Conservation (phyloP, 2,329 filamentous ascomycete genomes). For the Stylonectria norvegica region DNA sequence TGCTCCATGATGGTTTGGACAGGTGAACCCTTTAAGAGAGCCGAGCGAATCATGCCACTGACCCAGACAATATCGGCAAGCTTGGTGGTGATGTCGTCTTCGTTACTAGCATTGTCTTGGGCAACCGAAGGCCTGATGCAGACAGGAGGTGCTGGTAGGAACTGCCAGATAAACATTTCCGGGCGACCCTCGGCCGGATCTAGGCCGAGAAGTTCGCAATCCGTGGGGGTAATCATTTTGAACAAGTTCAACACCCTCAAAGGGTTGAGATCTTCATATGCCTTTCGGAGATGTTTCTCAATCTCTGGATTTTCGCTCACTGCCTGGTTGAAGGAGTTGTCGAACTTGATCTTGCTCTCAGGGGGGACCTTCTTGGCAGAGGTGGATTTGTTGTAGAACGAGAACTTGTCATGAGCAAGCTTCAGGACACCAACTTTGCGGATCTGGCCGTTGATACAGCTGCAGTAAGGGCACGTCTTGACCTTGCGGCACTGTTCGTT, state of each 20-base stretch:
- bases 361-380: conserved; percentile 81
- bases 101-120: conserved; percentile 88
- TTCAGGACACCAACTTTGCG: conserved; percentile 92
- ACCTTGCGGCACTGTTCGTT: conserved; percentile 87
- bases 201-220: conserved; percentile 88
- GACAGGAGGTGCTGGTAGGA: conserved; percentile 87
- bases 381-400: conserved; percentile 82
- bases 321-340: conserved; percentile 78
- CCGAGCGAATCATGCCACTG: conserved; percentile 80
- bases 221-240: conserved; percentile 76
- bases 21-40: conserved; percentile 76
- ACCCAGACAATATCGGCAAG: conserved; percentile 95
- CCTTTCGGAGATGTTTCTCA: conserved; percentile 87
- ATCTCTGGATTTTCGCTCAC: conserved; percentile 76
- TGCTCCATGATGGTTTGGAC: conserved; percentile 93
- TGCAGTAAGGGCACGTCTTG: conserved; percentile 77
- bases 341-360: conserved; percentile 76
- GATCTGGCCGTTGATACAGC: conserved; percentile 81
- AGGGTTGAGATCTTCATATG: conserved; percentile 91
- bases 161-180: conserved; percentile 98
- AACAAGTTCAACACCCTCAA: conserved; percentile 87
- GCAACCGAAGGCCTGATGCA: conserved; percentile 92
- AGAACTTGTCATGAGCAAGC: conserved; percentile 89
- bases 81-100: conserved; percentile 95
- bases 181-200: conserved; percentile 83